These are phyloP conservation scores for Marasmius sp. DNA, from an alignment of 1,284 basidiomycete species.

Conservation along the genomic window DNA sequence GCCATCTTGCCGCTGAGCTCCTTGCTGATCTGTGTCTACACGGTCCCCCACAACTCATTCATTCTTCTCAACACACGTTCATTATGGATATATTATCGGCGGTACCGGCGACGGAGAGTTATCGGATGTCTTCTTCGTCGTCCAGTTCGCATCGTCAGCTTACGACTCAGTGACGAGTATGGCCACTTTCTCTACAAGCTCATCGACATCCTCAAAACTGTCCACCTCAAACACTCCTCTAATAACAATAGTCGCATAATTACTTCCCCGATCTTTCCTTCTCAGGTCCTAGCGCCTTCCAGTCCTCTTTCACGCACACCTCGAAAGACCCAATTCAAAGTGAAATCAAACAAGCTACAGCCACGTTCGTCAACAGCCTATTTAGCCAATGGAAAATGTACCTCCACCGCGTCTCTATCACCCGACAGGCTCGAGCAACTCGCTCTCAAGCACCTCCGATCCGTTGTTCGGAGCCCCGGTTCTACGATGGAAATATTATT, in stretches of 20 bases:
- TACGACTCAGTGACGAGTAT: no score
- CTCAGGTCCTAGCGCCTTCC: no score
- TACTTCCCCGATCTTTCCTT: no score
- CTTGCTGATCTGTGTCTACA: background rate
- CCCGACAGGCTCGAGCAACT: background rate
- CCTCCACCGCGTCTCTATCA: background rate
- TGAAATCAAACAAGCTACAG: no score
- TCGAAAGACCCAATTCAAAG: constrained; percentile 30
- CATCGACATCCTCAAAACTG: no score
- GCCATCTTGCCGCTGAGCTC: background rate
- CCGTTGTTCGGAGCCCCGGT: constrained; percentile 27
- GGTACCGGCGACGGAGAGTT: background rate
- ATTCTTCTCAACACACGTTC: background rate
- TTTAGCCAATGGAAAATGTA: background rate
- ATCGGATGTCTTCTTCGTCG: background rate
- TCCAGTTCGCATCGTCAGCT: no score
- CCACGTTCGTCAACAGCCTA: no score
- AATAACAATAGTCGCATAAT: no score
- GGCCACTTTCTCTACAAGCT: no score
- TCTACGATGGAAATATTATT: constrained; percentile 41
- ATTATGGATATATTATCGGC: background rate
- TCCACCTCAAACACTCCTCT: no score
- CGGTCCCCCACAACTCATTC: background rate
- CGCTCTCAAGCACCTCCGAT: background rate
- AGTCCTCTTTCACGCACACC: constrained; percentile 19